Conservation (phyloP, 2,329 filamentous ascomycete genomes). For the Neofusicoccum kwambonambiense region DNA sequence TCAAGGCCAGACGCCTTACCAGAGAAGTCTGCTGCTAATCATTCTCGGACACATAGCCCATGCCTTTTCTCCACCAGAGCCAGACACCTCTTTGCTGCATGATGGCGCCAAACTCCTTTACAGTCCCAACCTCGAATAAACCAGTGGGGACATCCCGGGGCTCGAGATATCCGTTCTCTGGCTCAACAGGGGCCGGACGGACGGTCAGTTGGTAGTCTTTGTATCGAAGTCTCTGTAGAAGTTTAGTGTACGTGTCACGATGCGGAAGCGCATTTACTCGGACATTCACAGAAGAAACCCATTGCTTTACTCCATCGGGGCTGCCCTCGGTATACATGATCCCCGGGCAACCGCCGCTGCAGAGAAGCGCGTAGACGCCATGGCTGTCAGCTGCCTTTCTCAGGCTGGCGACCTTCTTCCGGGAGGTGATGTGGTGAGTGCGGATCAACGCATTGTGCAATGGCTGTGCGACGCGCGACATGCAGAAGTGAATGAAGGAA, state of each 20-base stretch:
- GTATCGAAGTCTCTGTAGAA: slow-evolving; percentile 56
- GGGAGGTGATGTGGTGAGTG: slow-evolving; percentile 78
- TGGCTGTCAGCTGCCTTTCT: slow-evolving; percentile 62
- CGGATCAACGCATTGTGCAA: slow-evolving; percentile 64
- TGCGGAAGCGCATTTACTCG: not conserved
- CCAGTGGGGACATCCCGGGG: slow-evolving; percentile 29
- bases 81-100: slow-evolving; percentile 62
- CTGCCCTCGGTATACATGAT: slow-evolving; percentile 75
- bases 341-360: slow-evolving; percentile 67
- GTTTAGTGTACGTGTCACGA: not conserved
- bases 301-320: slow-evolving; percentile 56
- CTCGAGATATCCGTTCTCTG: slow-evolving; percentile 19
- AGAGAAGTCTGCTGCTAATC: not conserved
- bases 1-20: too few relatives aligned
- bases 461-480: slow-evolving; percentile 16
- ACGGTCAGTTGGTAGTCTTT: slow-evolving; percentile 68
- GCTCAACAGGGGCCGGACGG: slow-evolving; percentile 47
- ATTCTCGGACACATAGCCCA: slow-evolving; percentile 51
- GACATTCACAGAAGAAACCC: slow-evolving; percentile 64
- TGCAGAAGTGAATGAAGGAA: not conserved
- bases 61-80: slow-evolving; percentile 66
- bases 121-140: slow-evolving; percentile 58
- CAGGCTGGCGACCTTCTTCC: slow-evolving; percentile 67
- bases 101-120: slow-evolving; percentile 61
- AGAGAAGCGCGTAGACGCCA: slow-evolving; percentile 63